Percentiles rank a stretch among this genome's conserved stretches.
Conservation (phyloP, 257 asterid species). For the Nicotiana tabacum region DNA sequence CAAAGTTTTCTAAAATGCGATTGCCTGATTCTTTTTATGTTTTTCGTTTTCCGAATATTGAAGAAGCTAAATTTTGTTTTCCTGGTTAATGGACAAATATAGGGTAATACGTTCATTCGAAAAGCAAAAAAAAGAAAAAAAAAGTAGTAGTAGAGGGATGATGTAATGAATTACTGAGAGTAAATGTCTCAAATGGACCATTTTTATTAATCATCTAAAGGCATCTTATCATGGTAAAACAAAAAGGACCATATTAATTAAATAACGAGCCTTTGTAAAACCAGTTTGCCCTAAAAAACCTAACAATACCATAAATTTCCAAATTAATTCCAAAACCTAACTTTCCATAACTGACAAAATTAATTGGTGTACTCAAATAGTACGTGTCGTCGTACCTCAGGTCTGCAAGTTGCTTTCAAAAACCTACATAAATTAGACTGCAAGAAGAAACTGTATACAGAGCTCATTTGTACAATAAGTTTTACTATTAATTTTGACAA, state of each 20-base stretch:
- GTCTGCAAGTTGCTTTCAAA: neutral
- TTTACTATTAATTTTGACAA: neutral
- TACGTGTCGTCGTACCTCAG: constrained; percentile 1
- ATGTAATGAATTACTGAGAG: too few relatives aligned
- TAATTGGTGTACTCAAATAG: neutral
- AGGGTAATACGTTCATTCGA: too few relatives aligned
- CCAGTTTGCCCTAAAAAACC: neutral
- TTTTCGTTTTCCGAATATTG: too few relatives aligned
- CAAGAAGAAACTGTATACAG: neutral
- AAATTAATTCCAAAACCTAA: neutral
- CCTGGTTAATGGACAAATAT: too few relatives aligned
- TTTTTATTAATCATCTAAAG: neutral
- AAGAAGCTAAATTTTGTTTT: too few relatives aligned
- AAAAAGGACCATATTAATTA: neutral
- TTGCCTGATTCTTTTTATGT: too few relatives aligned
- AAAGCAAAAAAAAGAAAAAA: too few relatives aligned
- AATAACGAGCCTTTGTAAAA: neutral
- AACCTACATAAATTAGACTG: neutral
- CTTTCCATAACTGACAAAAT: neutral
- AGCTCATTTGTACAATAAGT: neutral
- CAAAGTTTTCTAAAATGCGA: too few relatives aligned
- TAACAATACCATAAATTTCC: neutral
- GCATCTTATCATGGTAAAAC: neutral
- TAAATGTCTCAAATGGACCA: neutral
- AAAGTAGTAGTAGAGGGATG: too few relatives aligned